phyloP scores from a whole-genome alignment of 2,329 filamentous ascomycete genomes.

The Furcasterigmium sp. region DNA sequence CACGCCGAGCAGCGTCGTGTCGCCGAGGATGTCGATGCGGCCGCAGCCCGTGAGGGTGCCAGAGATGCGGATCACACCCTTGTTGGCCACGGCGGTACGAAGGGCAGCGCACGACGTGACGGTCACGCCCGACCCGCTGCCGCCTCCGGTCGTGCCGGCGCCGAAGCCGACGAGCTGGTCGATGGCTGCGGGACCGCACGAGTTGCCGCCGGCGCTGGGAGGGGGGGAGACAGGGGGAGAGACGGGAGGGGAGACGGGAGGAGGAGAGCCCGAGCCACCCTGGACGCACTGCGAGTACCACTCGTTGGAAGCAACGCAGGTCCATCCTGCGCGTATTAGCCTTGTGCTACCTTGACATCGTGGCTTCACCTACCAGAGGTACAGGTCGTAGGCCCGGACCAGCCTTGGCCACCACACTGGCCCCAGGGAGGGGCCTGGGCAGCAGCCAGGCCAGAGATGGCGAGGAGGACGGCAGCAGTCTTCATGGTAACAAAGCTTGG shows the following conservation, averaged over 20 bases:
- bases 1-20: slow-evolving; percentile 47
- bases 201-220: slow-evolving; percentile 5
- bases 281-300: slow-evolving; percentile 21
- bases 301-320: slow-evolving; percentile 18
- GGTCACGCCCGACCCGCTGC: slow-evolving; percentile 35
- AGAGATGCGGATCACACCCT: slow-evolving; percentile 39
- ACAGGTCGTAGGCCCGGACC: slow-evolving; percentile 13
- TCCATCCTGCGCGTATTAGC: slow-evolving; percentile 7
- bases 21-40: slow-evolving; percentile 38
- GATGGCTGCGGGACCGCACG: slow-evolving; percentile 12
- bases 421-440: slow-evolving; percentile 18
- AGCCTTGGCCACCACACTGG: slow-evolving; percentile 24
- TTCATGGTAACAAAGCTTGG: neutral
- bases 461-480: slow-evolving; percentile 3
- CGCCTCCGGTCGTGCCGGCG: slow-evolving; percentile 37
- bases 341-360: slow-evolving; percentile 2
- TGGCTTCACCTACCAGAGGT: slow-evolving; percentile 10
- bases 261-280: neutral
- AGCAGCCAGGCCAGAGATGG: neutral
- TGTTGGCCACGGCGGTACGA: slow-evolving; percentile 25
- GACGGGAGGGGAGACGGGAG: neutral
- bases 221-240: neutral
- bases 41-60: slow-evolving; percentile 35
- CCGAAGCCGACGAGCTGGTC: slow-evolving; percentile 26
- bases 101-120: slow-evolving; percentile 38